Base-by-base conservation (phyloP, 352 stramenopile genomes). In the Vaucheria bursata region DNA sequence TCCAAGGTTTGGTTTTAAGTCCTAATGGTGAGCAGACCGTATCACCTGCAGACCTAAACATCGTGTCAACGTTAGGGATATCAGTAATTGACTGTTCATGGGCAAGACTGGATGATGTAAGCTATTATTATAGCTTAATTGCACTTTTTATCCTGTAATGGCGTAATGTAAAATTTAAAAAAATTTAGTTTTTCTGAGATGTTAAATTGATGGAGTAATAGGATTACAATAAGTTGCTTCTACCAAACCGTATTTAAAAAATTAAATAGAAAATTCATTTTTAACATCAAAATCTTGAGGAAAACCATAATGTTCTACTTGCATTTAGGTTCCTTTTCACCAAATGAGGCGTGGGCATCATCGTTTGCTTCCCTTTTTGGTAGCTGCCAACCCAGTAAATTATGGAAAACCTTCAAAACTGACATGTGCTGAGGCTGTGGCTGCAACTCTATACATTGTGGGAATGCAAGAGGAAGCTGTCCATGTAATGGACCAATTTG, bases 341-440 rank as follows among this genome's bases (percentile, higher is more conserved):
- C 90, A 97, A 83, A 90, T 99, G 85, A 79, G 84, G 31, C 90
- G 91, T 53, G 91, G 90, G 12, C 92, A 96, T 80, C 94, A 98
- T 85, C 93, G 96, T 29, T 85, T 98, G 31, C 86, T 99, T 34
- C 96, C 96, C 18, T 98, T 98, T 80, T 88, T 99, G 31, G 93
- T 99, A 33, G 96, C 96, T 0, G 95, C 95, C 0, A 99, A 99
- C 84, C 93, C 92, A 34, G 95, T 99, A 32, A 99, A 99, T 88
- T 99, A 99, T 86, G 96, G 96, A 29, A 90, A 91, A 59, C 94
- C 92, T 1, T 90, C 90, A 88, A 94, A 98, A 84, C 86, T 99
- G 0, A 97, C 91, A 73, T 98, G 94, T 79, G 96, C 93, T 0
- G 96, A 99, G 84, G 95, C 96, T 1, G 94, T 97, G 66, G 94